Evolutionary conservation across 2,329 filamentous ascomycete species (phyloP).

Genomic region (Colletotrichum sp.): DNA sequence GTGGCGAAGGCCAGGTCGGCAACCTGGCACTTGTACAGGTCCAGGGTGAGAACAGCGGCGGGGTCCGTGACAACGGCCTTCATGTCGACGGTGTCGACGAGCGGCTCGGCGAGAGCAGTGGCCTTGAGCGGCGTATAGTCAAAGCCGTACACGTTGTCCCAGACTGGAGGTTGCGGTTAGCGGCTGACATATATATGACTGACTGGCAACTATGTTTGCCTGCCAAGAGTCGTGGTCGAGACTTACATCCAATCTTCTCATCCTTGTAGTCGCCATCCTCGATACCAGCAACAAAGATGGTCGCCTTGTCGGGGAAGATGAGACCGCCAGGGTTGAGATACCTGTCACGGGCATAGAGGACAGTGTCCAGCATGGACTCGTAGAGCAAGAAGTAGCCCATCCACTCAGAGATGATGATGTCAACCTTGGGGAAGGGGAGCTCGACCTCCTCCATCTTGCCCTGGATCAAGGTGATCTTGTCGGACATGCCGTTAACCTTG

Average conservation of each 20-base stretch:
- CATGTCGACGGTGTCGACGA: constrained; percentile 97
- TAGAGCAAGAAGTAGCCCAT: constrained; percentile 99
- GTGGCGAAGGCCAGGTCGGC: constrained; percentile 84
- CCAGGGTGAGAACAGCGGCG: constrained; percentile 81
- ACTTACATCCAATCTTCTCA: constrained; percentile 98
- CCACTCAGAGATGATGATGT: constrained; percentile 99
- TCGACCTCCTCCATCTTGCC: constrained; percentile 99
- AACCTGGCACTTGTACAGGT: constrained; percentile 88
- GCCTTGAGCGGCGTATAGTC: constrained; percentile 94
- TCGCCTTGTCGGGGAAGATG: constrained; percentile 99
- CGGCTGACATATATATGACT: not conserved
- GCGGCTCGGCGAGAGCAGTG: constrained; percentile 91
- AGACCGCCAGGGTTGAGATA: constrained; percentile 87
- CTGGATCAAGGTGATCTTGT: constrained; percentile 97
- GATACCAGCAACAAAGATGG: constrained; percentile 94
- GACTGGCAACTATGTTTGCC: not conserved
- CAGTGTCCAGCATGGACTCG: constrained; percentile 98
- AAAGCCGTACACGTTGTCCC: constrained; percentile 99
- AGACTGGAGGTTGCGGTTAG: constrained; percentile 66
- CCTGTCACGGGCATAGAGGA: constrained; percentile 92
- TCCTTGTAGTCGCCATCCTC: constrained; percentile 99
- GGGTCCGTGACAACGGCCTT: constrained; percentile 98
- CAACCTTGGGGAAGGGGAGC: constrained; percentile 92
- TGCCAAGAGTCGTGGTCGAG: not conserved
- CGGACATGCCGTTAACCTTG: constrained; percentile 84